A percentile compares a stretch with the other conserved stretches of the same genome.
Evolutionary conservation across 1,139 yeast species (phyloP).

Genomic region (Saccharomycopsis hybrid): DNA sequence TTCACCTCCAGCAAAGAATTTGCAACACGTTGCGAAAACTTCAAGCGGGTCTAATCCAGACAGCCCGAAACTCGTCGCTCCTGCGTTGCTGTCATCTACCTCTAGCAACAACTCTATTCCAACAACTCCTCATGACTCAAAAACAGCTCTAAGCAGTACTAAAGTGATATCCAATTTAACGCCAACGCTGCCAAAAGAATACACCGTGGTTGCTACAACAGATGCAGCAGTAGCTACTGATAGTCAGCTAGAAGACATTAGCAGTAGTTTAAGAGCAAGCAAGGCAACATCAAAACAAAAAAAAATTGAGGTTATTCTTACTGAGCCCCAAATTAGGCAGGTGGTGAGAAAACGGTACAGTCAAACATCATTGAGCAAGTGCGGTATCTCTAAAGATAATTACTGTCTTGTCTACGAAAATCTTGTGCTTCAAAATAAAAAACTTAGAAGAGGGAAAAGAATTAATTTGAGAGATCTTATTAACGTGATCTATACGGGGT

Average conservation of each 20-base stretch:
- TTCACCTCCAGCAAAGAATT: too few species aligned
- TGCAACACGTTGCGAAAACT: too few species aligned
- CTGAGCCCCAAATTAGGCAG: slow-evolving; percentile 10
- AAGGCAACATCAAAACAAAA: neutral
- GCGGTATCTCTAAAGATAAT: slow-evolving; percentile 34
- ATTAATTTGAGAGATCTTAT: slow-evolving; percentile 57
- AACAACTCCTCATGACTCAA: slow-evolving; percentile 7
- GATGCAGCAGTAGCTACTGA: neutral
- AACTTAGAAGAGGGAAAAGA: slow-evolving; percentile 40
- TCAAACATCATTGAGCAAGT: neutral
- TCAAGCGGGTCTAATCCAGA: neutral
- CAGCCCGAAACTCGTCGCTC: neutral
- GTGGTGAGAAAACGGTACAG: slow-evolving; percentile 7
- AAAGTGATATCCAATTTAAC: neutral
- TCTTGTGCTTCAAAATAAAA: slow-evolving; percentile 52
- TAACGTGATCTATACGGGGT: slow-evolving; percentile 58
- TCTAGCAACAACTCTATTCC: slow-evolving; percentile 3
- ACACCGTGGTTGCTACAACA: neutral
- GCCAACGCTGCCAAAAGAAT: neutral
- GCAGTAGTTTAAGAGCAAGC: neutral
- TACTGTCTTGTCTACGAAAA: slow-evolving; percentile 51
- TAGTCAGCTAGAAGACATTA: too few species aligned
- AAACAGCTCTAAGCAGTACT: neutral
- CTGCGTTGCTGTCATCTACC: slow-evolving; percentile 3
- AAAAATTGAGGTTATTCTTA: slow-evolving; percentile 6